Conservation (phyloP, 1,284 basidiomycete genomes). For the Schizophyllum amplum region DNA sequence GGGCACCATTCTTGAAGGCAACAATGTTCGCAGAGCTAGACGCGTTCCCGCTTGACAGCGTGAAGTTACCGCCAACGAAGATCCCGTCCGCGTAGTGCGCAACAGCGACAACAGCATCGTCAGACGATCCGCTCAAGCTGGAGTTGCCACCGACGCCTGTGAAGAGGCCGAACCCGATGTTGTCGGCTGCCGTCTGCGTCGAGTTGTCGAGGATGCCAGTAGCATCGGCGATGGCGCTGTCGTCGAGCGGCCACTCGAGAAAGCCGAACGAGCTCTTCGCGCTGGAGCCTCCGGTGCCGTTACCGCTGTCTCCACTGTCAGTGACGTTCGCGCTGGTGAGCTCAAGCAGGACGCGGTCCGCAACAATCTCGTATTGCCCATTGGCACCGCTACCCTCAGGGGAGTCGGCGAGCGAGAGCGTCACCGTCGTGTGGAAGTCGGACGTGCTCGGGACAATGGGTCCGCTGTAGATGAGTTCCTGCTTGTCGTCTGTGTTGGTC, state of each 20-base stretch:
- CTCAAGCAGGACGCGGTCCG: slow-evolving; percentile 69
- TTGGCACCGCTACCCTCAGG: slow-evolving; percentile 54
- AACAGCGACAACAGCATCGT: slow-evolving; percentile 44
- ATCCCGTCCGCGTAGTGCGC: slow-evolving; percentile 61
- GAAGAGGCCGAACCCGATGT: slow-evolving; percentile 51
- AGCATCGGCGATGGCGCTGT: slow-evolving; percentile 39
- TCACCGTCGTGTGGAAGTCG: slow-evolving; percentile 68
- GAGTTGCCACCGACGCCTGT: slow-evolving; percentile 41
- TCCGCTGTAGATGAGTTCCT: slow-evolving; percentile 70
- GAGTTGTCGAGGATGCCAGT: slow-evolving; percentile 55
- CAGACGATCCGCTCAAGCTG: slow-evolving; percentile 24
- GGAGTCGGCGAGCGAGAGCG: slow-evolving; percentile 55
- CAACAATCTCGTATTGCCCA: slow-evolving; percentile 72
- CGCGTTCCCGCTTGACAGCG: slow-evolving; percentile 46
- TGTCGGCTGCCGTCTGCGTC: slow-evolving; percentile 66
- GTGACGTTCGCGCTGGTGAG: slow-evolving; percentile 54
- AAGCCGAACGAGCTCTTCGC: slow-evolving; percentile 58
- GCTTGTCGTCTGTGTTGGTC: slow-evolving; percentile 58
- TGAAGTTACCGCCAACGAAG: slow-evolving; percentile 78
- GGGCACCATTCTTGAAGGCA: slow-evolving; percentile 52
- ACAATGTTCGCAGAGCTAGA: slow-evolving; percentile 66
- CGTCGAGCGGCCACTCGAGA: slow-evolving; percentile 67
- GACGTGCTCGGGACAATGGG: slow-evolving; percentile 69
- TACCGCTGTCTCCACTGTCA: slow-evolving; percentile 21
- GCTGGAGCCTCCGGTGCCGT: slow-evolving; percentile 21